Percentiles rank a stretch among this genome's conserved stretches.
These are phyloP conservation scores for Sphaceloma murrayae DNA, from an alignment of 2,329 filamentous ascomycete species.

Conservation along the genomic window DNA sequence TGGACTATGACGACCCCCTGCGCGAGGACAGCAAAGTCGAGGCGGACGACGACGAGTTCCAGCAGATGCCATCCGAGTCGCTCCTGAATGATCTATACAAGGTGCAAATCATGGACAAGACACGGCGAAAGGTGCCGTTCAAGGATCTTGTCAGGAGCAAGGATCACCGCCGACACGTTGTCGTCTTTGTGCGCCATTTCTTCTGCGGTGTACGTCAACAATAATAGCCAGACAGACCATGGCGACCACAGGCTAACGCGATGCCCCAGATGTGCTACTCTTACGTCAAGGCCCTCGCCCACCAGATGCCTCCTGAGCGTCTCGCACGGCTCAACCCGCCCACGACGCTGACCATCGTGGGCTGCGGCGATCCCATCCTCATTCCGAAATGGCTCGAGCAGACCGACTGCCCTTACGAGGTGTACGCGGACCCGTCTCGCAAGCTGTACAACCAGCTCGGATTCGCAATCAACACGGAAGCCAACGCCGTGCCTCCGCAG, in stretches of 20 bases:
- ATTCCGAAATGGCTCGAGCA: conserved; percentile 26
- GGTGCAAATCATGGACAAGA: conserved; percentile 14
- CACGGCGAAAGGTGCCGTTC: conserved; percentile 11
- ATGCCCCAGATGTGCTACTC: conserved; percentile 29
- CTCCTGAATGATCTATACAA: conserved; percentile 12
- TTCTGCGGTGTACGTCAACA: conserved; percentile 32
- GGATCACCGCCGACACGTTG: conserved; percentile 23
- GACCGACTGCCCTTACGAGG: conserved; percentile 26
- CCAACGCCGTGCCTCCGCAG: conserved; percentile 23
- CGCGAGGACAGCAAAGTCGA: conserved; percentile 8
- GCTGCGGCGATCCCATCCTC: conserved; percentile 27
- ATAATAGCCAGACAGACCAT: too few relatives aligned
- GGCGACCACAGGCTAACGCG: too few relatives aligned
- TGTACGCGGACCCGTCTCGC: conserved; percentile 28
- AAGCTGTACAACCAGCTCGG: conserved; percentile 27
- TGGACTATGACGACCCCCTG: conserved; percentile 10
- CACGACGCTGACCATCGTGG: conserved; percentile 28
- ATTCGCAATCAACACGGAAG: conserved; percentile 24
- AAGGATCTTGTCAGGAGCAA: conserved; percentile 13
- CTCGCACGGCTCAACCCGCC: conserved; percentile 22
- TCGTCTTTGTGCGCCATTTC: conserved; percentile 34
- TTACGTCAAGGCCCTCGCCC: conserved; percentile 26
- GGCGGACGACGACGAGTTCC: conserved; percentile 5
- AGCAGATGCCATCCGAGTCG: conserved; percentile 9
- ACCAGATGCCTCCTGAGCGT: conserved; percentile 21